Conservation (phyloP, 345 rosid species). For the Lepidium africanum region DNA sequence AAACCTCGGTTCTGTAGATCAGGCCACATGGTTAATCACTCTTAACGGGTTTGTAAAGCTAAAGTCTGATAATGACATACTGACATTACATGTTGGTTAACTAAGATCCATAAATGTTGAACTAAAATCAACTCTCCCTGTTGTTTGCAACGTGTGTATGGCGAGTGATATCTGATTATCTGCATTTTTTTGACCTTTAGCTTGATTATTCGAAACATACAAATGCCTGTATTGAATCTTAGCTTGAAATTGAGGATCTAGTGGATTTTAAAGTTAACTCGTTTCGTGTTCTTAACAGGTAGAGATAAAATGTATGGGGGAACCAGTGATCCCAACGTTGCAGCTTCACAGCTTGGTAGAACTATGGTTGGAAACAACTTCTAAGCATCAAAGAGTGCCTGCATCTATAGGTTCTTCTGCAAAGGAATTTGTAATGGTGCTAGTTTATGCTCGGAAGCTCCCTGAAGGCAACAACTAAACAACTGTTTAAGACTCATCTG, state of each 20-base stretch:
- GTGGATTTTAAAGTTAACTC: neutral
- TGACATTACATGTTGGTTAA: neutral
- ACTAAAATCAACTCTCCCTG: neutral
- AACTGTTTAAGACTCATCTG: conserved; percentile 1
- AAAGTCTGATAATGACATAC: neutral
- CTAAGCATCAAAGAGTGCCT: conserved; percentile 47
- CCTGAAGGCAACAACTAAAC: conserved; percentile 23
- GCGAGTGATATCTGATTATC: neutral
- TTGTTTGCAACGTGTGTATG: neutral
- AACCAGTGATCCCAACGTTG: conserved; percentile 61
- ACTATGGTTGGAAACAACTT: conserved; percentile 59
- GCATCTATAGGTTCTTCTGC: conserved; percentile 78
- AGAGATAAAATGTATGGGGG: conserved; percentile 83
- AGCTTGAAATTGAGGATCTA: neutral
- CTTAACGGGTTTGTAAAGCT: neutral
- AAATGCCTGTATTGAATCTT: neutral
- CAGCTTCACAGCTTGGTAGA: conserved; percentile 63
- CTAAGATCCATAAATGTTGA: neutral
- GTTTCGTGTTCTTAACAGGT: conserved; percentile 36
- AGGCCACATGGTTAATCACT: neutral
- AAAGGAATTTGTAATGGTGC: conserved; percentile 85
- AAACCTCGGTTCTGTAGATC: neutral
- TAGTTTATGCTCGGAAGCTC: conserved; percentile 59
- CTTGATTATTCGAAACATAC: neutral
- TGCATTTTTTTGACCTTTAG: neutral